Conservation (phyloP, 2,329 filamentous ascomycete species). For the Sporothrix luriei region DNA sequence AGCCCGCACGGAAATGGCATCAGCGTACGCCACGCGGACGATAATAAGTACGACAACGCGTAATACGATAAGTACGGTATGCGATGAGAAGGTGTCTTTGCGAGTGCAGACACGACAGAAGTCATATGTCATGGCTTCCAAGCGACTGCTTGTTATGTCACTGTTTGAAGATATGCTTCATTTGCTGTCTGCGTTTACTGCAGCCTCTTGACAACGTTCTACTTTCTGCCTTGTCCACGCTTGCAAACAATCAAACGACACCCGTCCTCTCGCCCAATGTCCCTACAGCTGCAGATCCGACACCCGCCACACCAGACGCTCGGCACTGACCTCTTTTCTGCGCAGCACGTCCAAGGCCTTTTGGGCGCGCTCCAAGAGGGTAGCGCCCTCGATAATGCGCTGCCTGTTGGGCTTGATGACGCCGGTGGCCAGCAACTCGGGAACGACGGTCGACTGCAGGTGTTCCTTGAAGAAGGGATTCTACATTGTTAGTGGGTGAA, state of each 20-base stretch:
- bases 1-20: neutral
- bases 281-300: neutral
- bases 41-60: neutral
- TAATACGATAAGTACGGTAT: no score
- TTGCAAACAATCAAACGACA: neutral
- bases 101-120: no score
- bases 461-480: conserved; percentile 16
- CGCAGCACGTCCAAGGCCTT: conserved; percentile 4
- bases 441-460: neutral
- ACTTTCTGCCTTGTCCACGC: neutral
- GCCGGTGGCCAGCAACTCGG: neutral
- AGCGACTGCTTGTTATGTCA: no score
- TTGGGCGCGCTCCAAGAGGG: conserved; percentile 14
- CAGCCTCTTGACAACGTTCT: no score
- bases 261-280: no score
- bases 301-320: conserved; percentile 20
- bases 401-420: conserved; percentile 22
- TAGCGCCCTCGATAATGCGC: conserved; percentile 10
- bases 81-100: no score
- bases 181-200: neutral
- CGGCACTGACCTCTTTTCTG: conserved; percentile 4
- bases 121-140: no score
- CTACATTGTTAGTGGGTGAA: neutral
- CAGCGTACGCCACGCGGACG: neutral
- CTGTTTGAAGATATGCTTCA: no score